These are phyloP conservation scores for Brassica juncea DNA, from an alignment of 345 rosid species.

Conservation along the genomic window DNA sequence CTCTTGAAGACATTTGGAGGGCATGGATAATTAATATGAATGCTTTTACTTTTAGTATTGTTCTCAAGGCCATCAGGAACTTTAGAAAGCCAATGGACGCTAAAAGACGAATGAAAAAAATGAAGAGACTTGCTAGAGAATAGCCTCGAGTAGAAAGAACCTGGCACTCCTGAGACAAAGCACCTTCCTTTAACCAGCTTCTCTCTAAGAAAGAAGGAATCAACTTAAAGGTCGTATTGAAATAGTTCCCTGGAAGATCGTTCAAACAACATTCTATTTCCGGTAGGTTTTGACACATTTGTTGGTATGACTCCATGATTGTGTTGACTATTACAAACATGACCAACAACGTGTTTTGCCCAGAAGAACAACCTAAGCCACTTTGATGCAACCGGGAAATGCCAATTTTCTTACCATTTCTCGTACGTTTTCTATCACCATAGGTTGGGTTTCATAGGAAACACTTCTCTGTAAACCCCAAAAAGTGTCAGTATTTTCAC, in stretches of 20 bases:
- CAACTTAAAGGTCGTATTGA: constrained; percentile 26
- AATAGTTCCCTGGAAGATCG: constrained; percentile 43
- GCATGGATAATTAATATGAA: constrained; percentile 31
- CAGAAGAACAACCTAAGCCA: constrained; percentile 51
- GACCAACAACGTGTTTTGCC: constrained; percentile 33
- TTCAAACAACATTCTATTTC: constrained; percentile 20
- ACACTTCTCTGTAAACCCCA: neutral
- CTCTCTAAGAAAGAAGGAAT: neutral
- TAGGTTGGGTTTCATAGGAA: neutral
- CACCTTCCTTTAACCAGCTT: neutral
- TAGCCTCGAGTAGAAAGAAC: constrained; percentile 30
- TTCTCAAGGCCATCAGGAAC: constrained; percentile 29
- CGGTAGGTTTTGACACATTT: constrained; percentile 1
- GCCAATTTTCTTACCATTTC: neutral
- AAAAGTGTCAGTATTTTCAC: neutral
- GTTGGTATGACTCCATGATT: neutral
- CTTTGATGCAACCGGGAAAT: constrained; percentile 13
- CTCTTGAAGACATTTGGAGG: constrained; percentile 38
- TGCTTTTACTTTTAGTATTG: constrained; percentile 9
- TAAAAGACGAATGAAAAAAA: constrained; percentile 42
- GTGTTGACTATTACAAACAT: constrained; percentile 19
- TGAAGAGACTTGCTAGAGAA: constrained; percentile 38
- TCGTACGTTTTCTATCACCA: neutral
- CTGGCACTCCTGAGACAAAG: constrained; percentile 43
- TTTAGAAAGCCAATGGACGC: constrained; percentile 47